Evolutionary conservation across 768 basidiomycete species (phyloP).

Genomic region (Pholiota microspora): DNA sequence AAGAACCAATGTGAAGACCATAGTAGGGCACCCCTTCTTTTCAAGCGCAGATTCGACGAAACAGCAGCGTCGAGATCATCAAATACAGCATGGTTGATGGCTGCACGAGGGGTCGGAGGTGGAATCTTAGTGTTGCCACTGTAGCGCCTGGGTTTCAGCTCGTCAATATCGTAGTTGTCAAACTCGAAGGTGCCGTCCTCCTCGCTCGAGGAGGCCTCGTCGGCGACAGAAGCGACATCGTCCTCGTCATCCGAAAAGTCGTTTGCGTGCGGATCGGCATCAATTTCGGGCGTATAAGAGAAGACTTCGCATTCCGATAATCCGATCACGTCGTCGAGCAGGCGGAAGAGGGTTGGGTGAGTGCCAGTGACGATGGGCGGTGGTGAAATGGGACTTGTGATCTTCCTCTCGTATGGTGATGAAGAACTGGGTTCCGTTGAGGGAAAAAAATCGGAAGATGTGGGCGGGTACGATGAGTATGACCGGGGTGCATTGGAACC

Average conservation of each 20-base stretch:
- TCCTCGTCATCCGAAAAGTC: slow-evolving; percentile 80
- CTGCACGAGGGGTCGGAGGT: slow-evolving; percentile 36
- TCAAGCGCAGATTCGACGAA: slow-evolving; percentile 44
- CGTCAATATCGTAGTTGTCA: slow-evolving; percentile 79
- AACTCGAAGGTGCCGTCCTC: slow-evolving; percentile 76
- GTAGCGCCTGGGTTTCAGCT: slow-evolving; percentile 39
- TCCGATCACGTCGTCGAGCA: slow-evolving; percentile 88
- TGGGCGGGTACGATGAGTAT: slow-evolving; percentile 85
- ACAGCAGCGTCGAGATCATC: slow-evolving; percentile 35
- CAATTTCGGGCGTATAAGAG: slow-evolving; percentile 89
- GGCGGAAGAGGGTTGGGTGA: slow-evolving; percentile 84
- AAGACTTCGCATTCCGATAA: slow-evolving; percentile 94
- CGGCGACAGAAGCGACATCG: slow-evolving; percentile 61
- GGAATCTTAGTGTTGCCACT: slow-evolving; percentile 36
- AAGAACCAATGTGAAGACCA: slow-evolving; percentile 99
- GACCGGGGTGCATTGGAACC: slow-evolving; percentile 71
- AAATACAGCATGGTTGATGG: slow-evolving; percentile 34
- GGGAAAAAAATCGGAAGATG: slow-evolving; percentile 70
- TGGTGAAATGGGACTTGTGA: slow-evolving; percentile 65
- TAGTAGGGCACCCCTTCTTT: slow-evolving; percentile 75
- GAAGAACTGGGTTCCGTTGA: slow-evolving; percentile 71
- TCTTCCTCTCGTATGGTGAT: slow-evolving; percentile 57
- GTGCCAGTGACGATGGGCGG: slow-evolving; percentile 78
- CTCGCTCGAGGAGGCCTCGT: slow-evolving; percentile 68
- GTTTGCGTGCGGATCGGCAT: slow-evolving; percentile 91